A percentile compares a stretch with the other conserved stretches of the same genome.
Conservation (phyloP, 2,329 filamentous ascomycete genomes). For the Fonsecaea erecta region DNA sequence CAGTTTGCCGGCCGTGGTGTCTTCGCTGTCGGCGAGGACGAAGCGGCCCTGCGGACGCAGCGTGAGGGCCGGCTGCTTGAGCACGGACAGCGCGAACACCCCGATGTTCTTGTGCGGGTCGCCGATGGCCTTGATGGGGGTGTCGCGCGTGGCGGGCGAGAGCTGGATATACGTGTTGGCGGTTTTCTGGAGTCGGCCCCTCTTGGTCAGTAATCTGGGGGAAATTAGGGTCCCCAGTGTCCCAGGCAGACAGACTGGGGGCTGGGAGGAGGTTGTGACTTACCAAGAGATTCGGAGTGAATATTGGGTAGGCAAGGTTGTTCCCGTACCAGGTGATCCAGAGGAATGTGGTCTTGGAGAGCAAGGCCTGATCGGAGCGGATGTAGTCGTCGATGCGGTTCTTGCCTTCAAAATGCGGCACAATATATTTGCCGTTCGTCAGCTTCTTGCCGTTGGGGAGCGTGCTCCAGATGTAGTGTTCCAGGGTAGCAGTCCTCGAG, state of each 20-base stretch:
- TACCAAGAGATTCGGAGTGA: conserved; percentile 38
- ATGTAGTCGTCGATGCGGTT: conserved; percentile 49
- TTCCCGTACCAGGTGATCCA: conserved; percentile 46
- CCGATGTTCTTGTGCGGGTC: conserved; percentile 44
- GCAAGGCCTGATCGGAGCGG: conserved; percentile 42
- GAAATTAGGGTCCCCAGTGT: too few relatives aligned
- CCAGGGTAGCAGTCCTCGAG: conserved; percentile 43
- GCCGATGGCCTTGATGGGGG: conserved; percentile 42
- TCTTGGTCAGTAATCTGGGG: conserved; percentile 2
- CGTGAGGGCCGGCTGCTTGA: conserved; percentile 42
- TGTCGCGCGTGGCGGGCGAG: conserved; percentile 36
- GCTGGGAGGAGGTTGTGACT: conserved; percentile 11
- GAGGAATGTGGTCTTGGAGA: conserved; percentile 49
- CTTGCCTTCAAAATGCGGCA: conserved; percentile 54
- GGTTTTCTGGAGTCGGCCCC: conserved; percentile 34
- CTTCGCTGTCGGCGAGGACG: conserved; percentile 40
- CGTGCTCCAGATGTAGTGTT: conserved; percentile 55
- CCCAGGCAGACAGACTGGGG: too few relatives aligned
- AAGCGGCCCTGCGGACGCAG: conserved; percentile 35
- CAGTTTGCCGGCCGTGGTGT: conserved; percentile 39
- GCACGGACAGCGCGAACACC: conserved; percentile 42
- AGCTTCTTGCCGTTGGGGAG: conserved; percentile 45
- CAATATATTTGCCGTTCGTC: conserved; percentile 42
- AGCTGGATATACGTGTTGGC: conserved; percentile 42
- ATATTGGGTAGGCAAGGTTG: conserved; percentile 42